Evolutionary conservation across 2,329 filamentous ascomycete genomes (phyloP).

Genomic region (Phaeomoniella chlamydospora): DNA sequence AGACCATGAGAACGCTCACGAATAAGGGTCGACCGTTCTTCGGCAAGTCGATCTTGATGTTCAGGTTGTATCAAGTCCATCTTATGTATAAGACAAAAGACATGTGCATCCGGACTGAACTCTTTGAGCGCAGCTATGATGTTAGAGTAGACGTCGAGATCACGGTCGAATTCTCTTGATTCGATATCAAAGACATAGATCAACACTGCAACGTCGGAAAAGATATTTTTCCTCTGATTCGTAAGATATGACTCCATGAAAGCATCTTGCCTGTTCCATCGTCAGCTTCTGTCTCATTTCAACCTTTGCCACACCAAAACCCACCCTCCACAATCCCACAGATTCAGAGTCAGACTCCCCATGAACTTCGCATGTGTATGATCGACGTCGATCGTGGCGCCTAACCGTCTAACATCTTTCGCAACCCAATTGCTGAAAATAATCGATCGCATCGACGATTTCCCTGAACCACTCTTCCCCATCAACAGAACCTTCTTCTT

Average conservation of each 20-base stretch:
- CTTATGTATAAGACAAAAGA: conserved; percentile 96
- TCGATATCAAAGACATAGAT: conserved; percentile 99
- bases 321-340: conserved; percentile 94
- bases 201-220: conserved; percentile 87
- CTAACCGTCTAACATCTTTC: conserved; percentile 80
- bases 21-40: conserved; percentile 66
- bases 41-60: conserved; percentile 67
- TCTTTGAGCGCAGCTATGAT: conserved; percentile 82
- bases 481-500: conserved; percentile 80
- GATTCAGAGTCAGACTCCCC: conserved; percentile 88
- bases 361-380: conserved; percentile 98
- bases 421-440: conserved; percentile 99
- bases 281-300: conserved; percentile 2
- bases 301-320: conserved; percentile 1
- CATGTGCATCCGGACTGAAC: conserved; percentile 64
- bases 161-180: conserved; percentile 82
- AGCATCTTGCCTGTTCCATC: conserved; percentile 63
- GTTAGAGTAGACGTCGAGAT: conserved; percentile 80
- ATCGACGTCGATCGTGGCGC: conserved; percentile 95
- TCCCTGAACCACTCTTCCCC: conserved; percentile 95
- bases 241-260: conserved; percentile 98
- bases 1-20: conserved; percentile 59
- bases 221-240: conserved; percentile 89
- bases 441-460: conserved; percentile 96
- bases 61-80: conserved; percentile 87